Evolutionary conservation across 306 rosid genomes (phyloP), one percentile per base, ranked within the genome.

Genomic region (Parietaria judaica): DNA sequence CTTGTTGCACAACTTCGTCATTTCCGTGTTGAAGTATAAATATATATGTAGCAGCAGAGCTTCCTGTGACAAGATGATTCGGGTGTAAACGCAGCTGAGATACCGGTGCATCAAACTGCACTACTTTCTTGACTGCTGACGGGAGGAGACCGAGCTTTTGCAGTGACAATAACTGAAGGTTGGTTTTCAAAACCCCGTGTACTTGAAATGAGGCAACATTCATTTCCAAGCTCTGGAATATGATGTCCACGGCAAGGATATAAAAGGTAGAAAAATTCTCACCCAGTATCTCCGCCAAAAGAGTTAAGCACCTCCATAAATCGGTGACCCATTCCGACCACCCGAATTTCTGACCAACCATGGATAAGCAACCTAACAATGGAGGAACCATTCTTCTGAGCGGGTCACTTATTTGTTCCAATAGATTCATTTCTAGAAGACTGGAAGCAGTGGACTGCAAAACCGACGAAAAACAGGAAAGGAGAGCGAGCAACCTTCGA

Each of bases 261-360:
- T 87, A 90, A 80, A 79, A 85, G 52, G 72, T 51, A 8, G 97
- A 87, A 83, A 85, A 90, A 68, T 70, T 70, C 36, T 90, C 97
- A 63, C 85, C 60, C 62, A 85, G 66, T 68, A 90, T 90, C 74
- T 90, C 97, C 34, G 96, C 96, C 73, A 90, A 73, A 17, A 90
- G 90, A 72, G 97, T 90, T 74, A 87, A 80, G 67, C 90, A 90
- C 80, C 86, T 90, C 97, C 97, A 90, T 31, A 81, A 85, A 82
- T 90, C 86, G 49, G 77, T 89, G 56, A 87, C 80, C 97, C 97
- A 90, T 56, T 87, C 89, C 14, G 81, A 74, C 97, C 97, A 90
- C 56, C 96, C 97, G 60, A 90, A 90, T 66, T 87, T 85, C 77
- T 70, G 76, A 71, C 97, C 97, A 48, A 90, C 81, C 76, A 85